phyloP scores from a whole-genome alignment of 306 rosid genomes.

The Trichosanthes cucumerina region DNA sequence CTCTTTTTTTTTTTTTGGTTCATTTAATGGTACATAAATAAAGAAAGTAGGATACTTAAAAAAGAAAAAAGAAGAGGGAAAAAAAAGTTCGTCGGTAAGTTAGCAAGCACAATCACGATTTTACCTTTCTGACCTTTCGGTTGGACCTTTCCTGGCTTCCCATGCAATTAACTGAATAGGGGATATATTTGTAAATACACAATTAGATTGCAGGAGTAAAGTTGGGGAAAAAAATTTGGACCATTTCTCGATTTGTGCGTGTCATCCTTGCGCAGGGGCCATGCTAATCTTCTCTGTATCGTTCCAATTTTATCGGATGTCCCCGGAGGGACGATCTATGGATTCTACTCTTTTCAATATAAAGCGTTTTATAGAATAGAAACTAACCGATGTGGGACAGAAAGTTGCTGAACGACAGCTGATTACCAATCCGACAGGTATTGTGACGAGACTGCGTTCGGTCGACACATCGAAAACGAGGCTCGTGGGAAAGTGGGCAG shows the following conservation, averaged over 20 bases:
- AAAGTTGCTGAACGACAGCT: not conserved
- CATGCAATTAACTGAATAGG: not conserved
- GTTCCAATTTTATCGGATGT: constrained; percentile 16
- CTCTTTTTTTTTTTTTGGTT: too few relatives aligned
- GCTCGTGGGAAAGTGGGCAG: not conserved
- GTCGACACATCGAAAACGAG: not conserved
- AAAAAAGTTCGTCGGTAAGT: not conserved
- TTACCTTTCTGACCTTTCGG: not conserved
- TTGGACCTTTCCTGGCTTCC: not conserved
- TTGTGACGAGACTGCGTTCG: not conserved
- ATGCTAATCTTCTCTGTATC: constrained; percentile 16
- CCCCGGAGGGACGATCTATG: not conserved
- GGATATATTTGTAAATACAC: not conserved
- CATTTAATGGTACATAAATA: too few relatives aligned
- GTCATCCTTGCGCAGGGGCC: constrained; percentile 18
- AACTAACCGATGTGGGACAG: not conserved
- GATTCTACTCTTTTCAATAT: rapidly evolving
- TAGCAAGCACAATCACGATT: not conserved
- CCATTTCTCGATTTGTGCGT: constrained; percentile 17
- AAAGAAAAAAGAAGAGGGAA: too few relatives aligned
- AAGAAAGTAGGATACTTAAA: not conserved
- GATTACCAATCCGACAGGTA: not conserved
- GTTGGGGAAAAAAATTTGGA: not conserved
- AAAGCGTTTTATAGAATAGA: rapidly evolving
- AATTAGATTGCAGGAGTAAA: not conserved